Percentiles rank a stretch among this genome's conserved stretches.
phyloP scores from a whole-genome alignment of 176 grass and related monocot species.

The Typha latifolia region DNA sequence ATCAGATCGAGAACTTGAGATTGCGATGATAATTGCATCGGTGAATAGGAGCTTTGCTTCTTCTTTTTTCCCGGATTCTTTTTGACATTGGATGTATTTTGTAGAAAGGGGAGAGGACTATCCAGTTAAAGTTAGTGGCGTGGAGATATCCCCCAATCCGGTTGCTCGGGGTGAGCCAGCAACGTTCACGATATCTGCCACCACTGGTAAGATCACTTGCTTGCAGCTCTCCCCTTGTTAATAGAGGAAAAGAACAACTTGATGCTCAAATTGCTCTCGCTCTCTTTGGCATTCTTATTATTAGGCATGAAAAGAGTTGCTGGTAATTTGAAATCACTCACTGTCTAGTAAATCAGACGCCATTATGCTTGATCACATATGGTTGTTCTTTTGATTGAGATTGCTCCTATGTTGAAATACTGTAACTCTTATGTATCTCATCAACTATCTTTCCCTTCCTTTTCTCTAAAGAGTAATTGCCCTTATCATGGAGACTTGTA shows the following conservation, averaged over 20 bases:
- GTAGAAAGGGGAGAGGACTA: conserved; percentile 49
- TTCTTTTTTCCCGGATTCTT: background rate
- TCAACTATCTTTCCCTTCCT: no score
- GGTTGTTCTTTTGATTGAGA: no score
- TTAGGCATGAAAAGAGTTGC: no score
- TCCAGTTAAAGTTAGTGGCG: conserved; percentile 63
- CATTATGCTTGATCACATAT: no score
- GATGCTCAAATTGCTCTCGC: background rate
- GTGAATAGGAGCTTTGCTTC: background rate
- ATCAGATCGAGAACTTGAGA: no score
- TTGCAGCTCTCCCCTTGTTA: conserved; percentile 4
- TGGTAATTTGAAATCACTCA: no score
- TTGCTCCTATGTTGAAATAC: no score
- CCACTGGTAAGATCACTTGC: conserved; percentile 36
- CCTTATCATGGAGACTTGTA: no score
- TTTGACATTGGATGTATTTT: background rate
- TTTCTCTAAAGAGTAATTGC: no score
- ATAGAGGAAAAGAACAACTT: background rate
- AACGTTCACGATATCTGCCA: conserved; percentile 74
- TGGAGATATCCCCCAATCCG: conserved; percentile 66
- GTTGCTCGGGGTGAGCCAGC: conserved; percentile 35
- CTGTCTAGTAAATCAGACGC: no score
- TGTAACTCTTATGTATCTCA: no score
- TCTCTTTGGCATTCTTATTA: background rate
- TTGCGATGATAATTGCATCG: no score